Evolutionary conservation across 108 stramenopile species (phyloP), one percentile per base, ranked within the genome.

Genomic region (Chaetoceros tenuissimus): DNA sequence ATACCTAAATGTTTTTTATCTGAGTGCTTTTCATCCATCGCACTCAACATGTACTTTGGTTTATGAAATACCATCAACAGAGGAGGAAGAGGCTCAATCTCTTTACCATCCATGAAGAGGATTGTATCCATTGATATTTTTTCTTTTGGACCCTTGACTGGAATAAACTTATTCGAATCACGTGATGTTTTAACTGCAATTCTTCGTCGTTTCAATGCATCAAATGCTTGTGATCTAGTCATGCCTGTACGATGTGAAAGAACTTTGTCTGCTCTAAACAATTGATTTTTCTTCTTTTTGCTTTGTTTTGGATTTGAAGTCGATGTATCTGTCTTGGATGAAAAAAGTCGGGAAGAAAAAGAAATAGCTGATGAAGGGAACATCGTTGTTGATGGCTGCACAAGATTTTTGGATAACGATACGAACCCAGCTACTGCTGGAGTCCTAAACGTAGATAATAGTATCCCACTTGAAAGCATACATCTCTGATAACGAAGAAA

Each of bases 11-110:
- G 77, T 55, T 54, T 84, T 51, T 63, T 31, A 20, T 54, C 56
- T 64, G 50, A 78, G 75, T 74, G 69, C 19, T 58, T 64, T 40
- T 74, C 74, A 59, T 83, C 78, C 82, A 87, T 87, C 16, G 74
- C 86, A 7, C 77, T 79, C 46, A 92, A 46, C 25, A 92, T 73
- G 75, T 71, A 85, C 59, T 92, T 92, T 0, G 90, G 90, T 72
- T 92, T 92, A 64, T 87, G 78, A 59, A 84, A 88, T 1, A 80
- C 77, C 2, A 78, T 56, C 17, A 87, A 22, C 10, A 85, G 57
- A 3, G 90, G 90, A 17, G 81, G 66, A 16, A 73, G 73, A 24
- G 63, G 64, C 2, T 80, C 78, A 0, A 92, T 56, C 48, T 80
- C 60, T 28, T 74, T 84, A 20, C 74, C 68, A 69, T 92, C 84